Conservation (phyloP, 1,284 basidiomycete genomes). For the Mrakiaceae sp. region DNA sequence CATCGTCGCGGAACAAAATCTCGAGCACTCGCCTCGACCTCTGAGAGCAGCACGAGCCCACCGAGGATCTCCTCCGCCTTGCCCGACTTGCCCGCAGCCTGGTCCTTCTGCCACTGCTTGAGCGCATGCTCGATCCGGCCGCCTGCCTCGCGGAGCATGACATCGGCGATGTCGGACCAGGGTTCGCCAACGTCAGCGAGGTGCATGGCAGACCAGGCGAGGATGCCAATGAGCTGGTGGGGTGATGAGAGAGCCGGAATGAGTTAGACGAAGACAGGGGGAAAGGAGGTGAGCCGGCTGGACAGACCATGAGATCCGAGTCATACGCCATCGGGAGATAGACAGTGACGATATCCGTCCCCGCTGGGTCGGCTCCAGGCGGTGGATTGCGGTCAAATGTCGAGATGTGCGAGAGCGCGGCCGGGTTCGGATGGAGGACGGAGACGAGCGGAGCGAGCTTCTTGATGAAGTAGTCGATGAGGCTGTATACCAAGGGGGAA, state of each 20-base stretch:
- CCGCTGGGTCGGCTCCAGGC: neutral
- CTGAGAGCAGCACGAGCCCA: conserved; percentile 7
- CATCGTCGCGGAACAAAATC: neutral
- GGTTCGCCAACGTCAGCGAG: conserved; percentile 11
- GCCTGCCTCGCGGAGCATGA: neutral
- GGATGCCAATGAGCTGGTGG: conserved; percentile 8
- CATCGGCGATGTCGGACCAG: conserved; percentile 14
- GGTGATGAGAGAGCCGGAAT: neutral
- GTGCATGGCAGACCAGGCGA: conserved; percentile 16
- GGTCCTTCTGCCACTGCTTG: neutral
- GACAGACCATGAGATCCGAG: conserved; percentile 9
- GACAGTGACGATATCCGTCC: conserved; percentile 8
- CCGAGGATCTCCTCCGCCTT: conserved; percentile 12
- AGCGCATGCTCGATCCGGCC: neutral
- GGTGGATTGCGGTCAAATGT: neutral
- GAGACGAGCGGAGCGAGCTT: conserved; percentile 17
- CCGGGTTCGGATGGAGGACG: conserved; percentile 5
- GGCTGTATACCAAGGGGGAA: neutral
- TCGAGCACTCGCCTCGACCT: conserved; percentile 11
- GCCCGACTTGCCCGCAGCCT: neutral
- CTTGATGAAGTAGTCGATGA: conserved; percentile 16
- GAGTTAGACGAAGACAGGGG: neutral
- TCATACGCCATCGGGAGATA: conserved; percentile 14
- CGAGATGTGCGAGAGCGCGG: neutral
- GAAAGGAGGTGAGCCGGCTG: neutral